Evolutionary conservation across 140 eudicot genomes (phyloP), one percentile per base, ranked within the genome.

Genomic region (Senecio squalidus): DNA sequence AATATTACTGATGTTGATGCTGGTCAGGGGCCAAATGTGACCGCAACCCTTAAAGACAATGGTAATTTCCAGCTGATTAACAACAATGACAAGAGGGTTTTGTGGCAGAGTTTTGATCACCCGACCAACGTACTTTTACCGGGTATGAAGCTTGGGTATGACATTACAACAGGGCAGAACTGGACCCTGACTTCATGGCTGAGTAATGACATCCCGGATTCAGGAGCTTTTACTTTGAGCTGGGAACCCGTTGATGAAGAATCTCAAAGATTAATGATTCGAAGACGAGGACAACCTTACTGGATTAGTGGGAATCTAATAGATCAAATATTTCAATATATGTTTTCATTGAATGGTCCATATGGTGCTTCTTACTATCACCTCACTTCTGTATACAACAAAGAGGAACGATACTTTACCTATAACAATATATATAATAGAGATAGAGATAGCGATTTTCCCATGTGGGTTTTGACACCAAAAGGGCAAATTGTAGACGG

Each of bases 161-260:
- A 14, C 31, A 13, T 9, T 6, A 13, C 31, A 51, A 26, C 31
- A 4, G 21, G 34, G 9, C 16, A 14, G 18, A 51, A 51, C 9
- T 51, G 57, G 57, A 51, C 58, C 34, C 58, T 51, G 2, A 51
- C 13, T 25, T 51, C 58, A 24, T 51, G 58, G 58, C 4, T 26
- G 34, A 26, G 38, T 8, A n/a, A 51, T 27, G 31, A 23, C 25
- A 51, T 51, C 9, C 58, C 36, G 4, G 8, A n/a, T 27, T 14
- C 9, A 15, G 58, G 58, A 51, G 22, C 38, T 51, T 51, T 51
- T 51, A 26, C 38, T 51, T 51, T 20, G 52, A 46, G 23, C 4
- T 46, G 52, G 52, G 52, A 46, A 46, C 14, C 52, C 25, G 13
- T 9, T 24, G 11, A 23, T 49, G 52, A 46, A 46, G 14, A 25